These are phyloP conservation scores for Penicillium aurantiogriseum DNA, from an alignment of 2,329 filamentous ascomycete genomes.

Conservation along the genomic window DNA sequence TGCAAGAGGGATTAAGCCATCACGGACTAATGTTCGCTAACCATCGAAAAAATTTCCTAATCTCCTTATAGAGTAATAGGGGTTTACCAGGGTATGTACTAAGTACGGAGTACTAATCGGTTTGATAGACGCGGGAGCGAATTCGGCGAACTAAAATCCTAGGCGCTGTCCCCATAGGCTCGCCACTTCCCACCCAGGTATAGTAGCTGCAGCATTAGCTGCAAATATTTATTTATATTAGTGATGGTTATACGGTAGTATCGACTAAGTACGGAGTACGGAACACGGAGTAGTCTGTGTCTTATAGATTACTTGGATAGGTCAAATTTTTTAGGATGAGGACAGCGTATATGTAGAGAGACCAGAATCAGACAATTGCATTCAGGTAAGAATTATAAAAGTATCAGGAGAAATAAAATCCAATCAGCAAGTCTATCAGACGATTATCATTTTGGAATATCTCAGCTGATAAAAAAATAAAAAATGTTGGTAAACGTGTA, in stretches of 20 bases:
- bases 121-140: constrained; percentile 12
- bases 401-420: background rate
- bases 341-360: background rate
- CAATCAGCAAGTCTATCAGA: constrained; percentile 5
- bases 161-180: constrained; percentile 10
- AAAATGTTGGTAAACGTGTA: constrained; percentile 1
- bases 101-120: background rate
- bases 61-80: background rate
- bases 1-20: background rate
- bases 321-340: background rate
- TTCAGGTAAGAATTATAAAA: background rate
- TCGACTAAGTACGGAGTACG: background rate
- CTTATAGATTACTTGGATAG: constrained; percentile 8
- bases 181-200: constrained; percentile 10
- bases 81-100: background rate
- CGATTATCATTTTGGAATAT: constrained; percentile 3
- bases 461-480: constrained; percentile 10
- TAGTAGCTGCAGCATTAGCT: constrained; percentile 11
- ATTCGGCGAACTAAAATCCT: constrained; percentile 8
- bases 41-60: background rate
- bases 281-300: background rate
- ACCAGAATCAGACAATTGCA: background rate
- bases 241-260: constrained; percentile 9
- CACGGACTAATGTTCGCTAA: background rate
- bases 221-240: constrained; percentile 5